Evolutionary conservation across 1,284 basidiomycete species (phyloP).

Genomic region (Pyrrhoderma lamaoense): DNA sequence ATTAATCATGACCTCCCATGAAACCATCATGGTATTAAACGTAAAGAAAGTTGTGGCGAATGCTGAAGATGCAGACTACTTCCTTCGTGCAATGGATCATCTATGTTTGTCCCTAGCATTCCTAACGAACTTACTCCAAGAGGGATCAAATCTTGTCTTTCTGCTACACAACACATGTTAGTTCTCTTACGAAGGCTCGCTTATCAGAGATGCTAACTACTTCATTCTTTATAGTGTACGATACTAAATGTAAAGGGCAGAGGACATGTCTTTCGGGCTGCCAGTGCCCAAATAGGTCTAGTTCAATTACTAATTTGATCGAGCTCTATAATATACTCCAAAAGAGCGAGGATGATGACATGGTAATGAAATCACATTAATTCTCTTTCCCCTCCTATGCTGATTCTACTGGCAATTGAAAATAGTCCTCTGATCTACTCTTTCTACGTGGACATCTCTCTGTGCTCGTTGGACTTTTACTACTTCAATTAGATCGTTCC

Average conservation of each 20-base stretch:
- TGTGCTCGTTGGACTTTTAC: constrained; percentile 64
- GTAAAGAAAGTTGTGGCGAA: constrained; percentile 20
- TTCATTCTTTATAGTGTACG: not conserved
- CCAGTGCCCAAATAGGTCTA: constrained; percentile 14
- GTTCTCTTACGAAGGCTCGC: not conserved
- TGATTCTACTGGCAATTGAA: not conserved
- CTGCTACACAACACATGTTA: constrained; percentile 1
- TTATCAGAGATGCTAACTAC: not conserved
- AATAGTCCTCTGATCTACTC: constrained; percentile 24
- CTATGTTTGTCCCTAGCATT: constrained; percentile 65
- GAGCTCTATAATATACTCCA: constrained; percentile 14
- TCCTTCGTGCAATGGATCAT: constrained; percentile 45
- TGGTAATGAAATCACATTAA: constrained; percentile 16
- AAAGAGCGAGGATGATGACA: constrained; percentile 16
- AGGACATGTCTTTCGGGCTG: constrained; percentile 18
- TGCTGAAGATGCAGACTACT: constrained; percentile 22
- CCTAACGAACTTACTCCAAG: constrained; percentile 65
- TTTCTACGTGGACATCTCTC: constrained; percentile 64
- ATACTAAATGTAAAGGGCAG: constrained; percentile 14
- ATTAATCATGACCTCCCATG: constrained; percentile 34
- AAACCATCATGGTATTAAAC: constrained; percentile 15
- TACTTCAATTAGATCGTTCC: constrained; percentile 26
- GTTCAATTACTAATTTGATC: constrained; percentile 15
- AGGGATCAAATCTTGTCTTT: constrained; percentile 24
- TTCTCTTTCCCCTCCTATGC: no score